Evolutionary conservation across 345 rosid genomes (phyloP).

Genomic region (Leavenworthia alabamica): DNA sequence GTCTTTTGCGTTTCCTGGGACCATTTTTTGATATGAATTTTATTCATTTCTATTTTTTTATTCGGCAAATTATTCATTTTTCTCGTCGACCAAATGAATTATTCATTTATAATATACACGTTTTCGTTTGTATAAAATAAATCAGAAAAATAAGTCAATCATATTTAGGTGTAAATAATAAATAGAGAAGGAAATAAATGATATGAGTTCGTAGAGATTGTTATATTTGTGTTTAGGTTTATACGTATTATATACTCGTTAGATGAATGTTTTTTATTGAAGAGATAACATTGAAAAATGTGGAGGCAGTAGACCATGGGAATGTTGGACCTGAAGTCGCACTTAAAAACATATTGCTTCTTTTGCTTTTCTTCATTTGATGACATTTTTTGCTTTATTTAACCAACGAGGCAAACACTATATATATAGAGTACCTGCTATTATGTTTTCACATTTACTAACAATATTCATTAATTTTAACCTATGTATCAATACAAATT

Average conservation of each 20-base stretch:
- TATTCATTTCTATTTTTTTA: too few species aligned
- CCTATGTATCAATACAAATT: background rate
- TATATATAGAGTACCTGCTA: background rate
- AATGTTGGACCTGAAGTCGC: conserved; percentile 20
- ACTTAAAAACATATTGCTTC: conserved; percentile 3
- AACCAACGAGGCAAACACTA: background rate
- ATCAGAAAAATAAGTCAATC: background rate
- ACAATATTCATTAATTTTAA: background rate
- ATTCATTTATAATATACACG: background rate
- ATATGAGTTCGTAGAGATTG: background rate
- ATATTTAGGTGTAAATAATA: background rate
- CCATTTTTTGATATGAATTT: background rate
- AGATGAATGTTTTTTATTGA: background rate
- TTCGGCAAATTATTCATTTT: too few species aligned
- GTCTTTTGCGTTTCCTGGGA: conserved; percentile 12
- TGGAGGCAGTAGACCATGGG: conserved; percentile 23
- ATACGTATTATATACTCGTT: background rate
- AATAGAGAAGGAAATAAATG: background rate
- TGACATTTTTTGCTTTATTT: conserved; percentile 7
- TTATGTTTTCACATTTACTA: background rate
- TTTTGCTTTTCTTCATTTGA: conserved; percentile 11
- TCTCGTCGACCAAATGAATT: too few species aligned
- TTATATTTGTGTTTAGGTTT: background rate
- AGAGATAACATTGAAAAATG: conserved; percentile 4
- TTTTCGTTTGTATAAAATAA: background rate